Conservation (phyloP, 2,329 filamentous ascomycete genomes). For the Ascochyta pisi region DNA sequence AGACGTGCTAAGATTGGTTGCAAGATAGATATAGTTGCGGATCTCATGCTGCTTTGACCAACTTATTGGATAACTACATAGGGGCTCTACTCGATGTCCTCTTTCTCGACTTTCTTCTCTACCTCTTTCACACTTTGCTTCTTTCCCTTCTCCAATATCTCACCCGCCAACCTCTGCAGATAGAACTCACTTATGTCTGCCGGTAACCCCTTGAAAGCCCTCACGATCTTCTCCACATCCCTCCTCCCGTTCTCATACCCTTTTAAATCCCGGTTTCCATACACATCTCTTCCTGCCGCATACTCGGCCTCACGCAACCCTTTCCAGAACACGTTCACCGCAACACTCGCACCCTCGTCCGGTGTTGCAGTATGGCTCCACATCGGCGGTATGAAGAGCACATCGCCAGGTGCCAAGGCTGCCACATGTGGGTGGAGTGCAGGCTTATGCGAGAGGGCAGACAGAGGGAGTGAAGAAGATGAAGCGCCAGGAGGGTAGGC, state of each 20-base stretch:
- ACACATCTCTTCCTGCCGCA: conserved; percentile 79
- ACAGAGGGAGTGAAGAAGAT: conserved; percentile 68
- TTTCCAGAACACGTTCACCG: conserved; percentile 90
- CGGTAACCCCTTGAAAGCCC: conserved; percentile 70
- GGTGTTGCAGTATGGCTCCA: conserved; percentile 80
- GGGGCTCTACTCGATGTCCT: neutral
- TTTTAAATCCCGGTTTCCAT: conserved; percentile 84
- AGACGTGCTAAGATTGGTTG: neutral
- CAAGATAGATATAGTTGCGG: neutral
- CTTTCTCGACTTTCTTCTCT: neutral
- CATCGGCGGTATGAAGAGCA: conserved; percentile 80
- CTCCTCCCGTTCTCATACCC: conserved; percentile 82
- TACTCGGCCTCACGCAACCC: conserved; percentile 69
- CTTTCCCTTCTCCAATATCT: conserved; percentile 57
- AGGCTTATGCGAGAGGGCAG: conserved; percentile 52
- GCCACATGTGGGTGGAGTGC: conserved; percentile 65
- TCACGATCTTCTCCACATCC: conserved; percentile 72
- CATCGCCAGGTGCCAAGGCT: conserved; percentile 71
- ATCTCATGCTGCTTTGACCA: too few species aligned
- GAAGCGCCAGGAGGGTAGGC: conserved; percentile 78
- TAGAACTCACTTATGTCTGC: conserved; percentile 76
- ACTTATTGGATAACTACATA: neutral
- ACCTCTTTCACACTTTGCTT: conserved; percentile 3
- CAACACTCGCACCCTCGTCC: conserved; percentile 65
- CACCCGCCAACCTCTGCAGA: conserved; percentile 72